Percentiles rank a stretch among this genome's conserved stretches.
Conservation (phyloP, 2,329 filamentous ascomycete genomes). For the Colletotrichum viniferum region DNA sequence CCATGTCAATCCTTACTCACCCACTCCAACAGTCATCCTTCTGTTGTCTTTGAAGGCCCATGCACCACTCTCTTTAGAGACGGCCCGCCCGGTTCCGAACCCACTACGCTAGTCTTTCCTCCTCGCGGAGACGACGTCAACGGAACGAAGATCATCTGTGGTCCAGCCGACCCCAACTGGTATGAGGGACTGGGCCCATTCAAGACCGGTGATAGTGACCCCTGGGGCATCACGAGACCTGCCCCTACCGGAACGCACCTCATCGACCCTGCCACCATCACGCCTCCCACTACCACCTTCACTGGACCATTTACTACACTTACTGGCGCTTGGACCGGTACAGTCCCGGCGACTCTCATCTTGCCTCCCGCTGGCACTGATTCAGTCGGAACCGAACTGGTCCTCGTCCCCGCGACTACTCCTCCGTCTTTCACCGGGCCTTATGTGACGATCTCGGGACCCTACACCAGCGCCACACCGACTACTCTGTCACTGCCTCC, state of each 20-base stretch:
- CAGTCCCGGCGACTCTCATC: not conserved
- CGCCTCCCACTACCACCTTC: not conserved
- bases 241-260: not conserved
- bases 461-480: not conserved
- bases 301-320: not conserved
- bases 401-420: not conserved
- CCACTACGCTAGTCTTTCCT: not conserved
- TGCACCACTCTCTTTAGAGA: not conserved
- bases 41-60: not conserved
- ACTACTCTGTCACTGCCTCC: not conserved
- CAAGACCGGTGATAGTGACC: not conserved
- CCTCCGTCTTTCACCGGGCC: not conserved
- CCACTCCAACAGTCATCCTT: not conserved
- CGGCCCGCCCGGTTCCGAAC: not conserved
- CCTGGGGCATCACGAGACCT: not conserved
- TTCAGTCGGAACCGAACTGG: not conserved
- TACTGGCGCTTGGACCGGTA: not conserved
- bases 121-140: not conserved
- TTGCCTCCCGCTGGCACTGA: not conserved
- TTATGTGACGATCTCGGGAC: not conserved
- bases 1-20: accelerated
- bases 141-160: not conserved
- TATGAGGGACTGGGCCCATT: not conserved
- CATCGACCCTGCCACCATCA: not conserved
- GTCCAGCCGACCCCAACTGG: not conserved